Percentiles rank a stretch among this genome's conserved stretches.
Conservation (phyloP, 768 basidiomycete genomes). For the Amylocystis lapponica region DNA sequence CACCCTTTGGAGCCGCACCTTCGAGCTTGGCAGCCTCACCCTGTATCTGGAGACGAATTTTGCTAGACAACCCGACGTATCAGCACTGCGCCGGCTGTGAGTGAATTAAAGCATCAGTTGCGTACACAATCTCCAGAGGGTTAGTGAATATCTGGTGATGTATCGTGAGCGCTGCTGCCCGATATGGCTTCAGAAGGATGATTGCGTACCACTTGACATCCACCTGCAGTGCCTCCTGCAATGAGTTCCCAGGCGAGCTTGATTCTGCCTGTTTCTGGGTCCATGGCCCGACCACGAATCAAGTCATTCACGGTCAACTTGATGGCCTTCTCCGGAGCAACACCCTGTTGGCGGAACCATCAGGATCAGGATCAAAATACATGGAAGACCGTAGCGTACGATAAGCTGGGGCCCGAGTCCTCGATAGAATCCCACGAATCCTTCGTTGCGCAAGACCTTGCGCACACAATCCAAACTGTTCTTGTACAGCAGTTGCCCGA, state of each 20-base stretch:
- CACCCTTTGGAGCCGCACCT: constrained; percentile 77
- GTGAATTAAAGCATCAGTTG: constrained; percentile 2
- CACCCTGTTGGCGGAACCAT: constrained; percentile 56
- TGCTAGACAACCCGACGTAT: constrained; percentile 36
- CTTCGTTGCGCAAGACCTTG: constrained; percentile 94
- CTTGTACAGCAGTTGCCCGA: constrained; percentile 95
- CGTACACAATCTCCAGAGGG: constrained; percentile 92
- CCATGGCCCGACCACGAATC: constrained; percentile 75
- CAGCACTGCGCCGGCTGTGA: background rate
- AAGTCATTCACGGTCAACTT: constrained; percentile 96
- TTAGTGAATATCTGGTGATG: constrained; percentile 85
- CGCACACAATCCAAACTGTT: constrained; percentile 92
- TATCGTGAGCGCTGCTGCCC: background rate
- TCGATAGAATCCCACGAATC: constrained; percentile 91
- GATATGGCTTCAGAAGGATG: background rate
- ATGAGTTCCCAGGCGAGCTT: constrained; percentile 84
- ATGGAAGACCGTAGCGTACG: constrained; percentile 35
- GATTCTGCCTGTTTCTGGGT: constrained; percentile 95
- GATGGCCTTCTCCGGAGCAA: constrained; percentile 96
- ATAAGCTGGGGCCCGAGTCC: constrained; percentile 93
- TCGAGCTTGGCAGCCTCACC: constrained; percentile 90
- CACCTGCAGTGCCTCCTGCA: constrained; percentile 92
- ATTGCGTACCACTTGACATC: constrained; percentile 89
- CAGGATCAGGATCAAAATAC: background rate
- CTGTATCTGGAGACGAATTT: constrained; percentile 93